Evolutionary conservation across 2,329 filamentous ascomycete species (phyloP), one percentile per base, ranked within the genome.

Genomic region (Pseudocercospora fijiensis): DNA sequence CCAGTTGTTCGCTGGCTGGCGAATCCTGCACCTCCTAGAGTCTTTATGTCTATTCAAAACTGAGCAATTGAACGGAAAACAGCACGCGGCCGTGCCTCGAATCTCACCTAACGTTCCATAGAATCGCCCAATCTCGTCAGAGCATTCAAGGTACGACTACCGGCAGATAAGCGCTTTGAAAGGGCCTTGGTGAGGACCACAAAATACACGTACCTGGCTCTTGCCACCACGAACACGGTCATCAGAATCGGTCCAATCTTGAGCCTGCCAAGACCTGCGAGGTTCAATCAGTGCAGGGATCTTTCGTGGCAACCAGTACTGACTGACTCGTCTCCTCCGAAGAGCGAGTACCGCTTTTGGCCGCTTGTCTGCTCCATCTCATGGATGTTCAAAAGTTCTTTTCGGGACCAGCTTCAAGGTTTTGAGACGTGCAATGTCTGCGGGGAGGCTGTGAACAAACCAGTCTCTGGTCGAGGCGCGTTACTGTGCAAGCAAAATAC

Each of bases 21-120:
- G 73, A 96, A 95, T 4, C 91, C 91, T 0, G 91, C 91, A 28
- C 90, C 90, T 26, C 90, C 90, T 0, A 95, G 85, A 0, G 90
- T 86, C 59, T 83, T 83, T 67, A 88, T 91, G 77, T 95, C 90
- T 56, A 9, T 41, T 7, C n/a, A 33, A 16, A 11, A 16, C 18
- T 56, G 27, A 56, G 53, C 18, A 10, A 28, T 10, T 16, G 20
- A 26, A 26, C 45, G 20, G 5, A n/a, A 9, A 53, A 10, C 26
- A n/a, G 22, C 26, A 26, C 28, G 26, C 22, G n/a, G 26, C 16
- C 24, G 16, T 4, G n/a, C 33, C 10, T 3, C 18, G 9, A 33
- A n/a, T 56, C 13, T 20, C 33, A 56, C 53, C 53, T 20, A 95
- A 82, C 24, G 81, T 80, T 2, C 91, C 91, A 67, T 85, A 78